A percentile compares a stretch with the other conserved stretches of the same genome.
phyloP scores from a whole-genome alignment of 2,329 filamentous ascomycete genomes.

The Aurifilum marmelostoma region DNA sequence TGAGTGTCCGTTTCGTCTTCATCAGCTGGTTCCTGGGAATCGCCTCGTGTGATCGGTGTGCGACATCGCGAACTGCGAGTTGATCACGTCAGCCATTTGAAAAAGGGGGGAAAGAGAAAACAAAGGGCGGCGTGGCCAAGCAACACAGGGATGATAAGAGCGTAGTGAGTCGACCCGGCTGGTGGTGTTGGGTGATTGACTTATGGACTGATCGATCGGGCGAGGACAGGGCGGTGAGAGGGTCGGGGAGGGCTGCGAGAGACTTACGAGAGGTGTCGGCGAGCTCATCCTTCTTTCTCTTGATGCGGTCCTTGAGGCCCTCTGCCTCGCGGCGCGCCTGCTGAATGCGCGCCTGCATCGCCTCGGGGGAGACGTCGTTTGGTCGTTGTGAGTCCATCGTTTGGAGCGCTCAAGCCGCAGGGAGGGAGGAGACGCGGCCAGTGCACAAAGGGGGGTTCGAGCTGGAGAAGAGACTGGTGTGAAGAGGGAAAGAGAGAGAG shows the following conservation, averaged over 20 bases:
- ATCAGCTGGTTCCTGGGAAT: conserved; percentile 90
- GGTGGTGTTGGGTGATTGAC: neutral
- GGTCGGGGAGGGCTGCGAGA: conserved; percentile 25
- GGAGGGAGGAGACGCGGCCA: conserved; percentile 26
- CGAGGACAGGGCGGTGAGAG: conserved; percentile 13
- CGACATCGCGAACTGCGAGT: conserved; percentile 81
- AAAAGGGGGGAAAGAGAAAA: conserved; percentile 8
- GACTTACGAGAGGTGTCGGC: conserved; percentile 94
- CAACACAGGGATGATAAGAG: conserved; percentile 1
- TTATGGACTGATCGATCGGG: neutral
- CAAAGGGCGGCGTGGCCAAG: conserved; percentile 16
- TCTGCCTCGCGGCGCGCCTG: conserved; percentile 96
- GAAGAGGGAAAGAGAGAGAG: conserved; percentile 7
- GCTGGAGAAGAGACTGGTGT: conserved; percentile 8
- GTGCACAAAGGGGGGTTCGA: conserved; percentile 24
- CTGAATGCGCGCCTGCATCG: conserved; percentile 92
- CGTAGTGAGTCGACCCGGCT: conserved; percentile 11
- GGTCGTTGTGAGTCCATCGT: conserved; percentile 60
- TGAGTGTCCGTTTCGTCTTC: conserved; percentile 95
- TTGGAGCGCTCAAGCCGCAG: conserved; percentile 28
- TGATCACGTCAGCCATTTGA: conserved; percentile 31
- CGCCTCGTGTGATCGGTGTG: conserved; percentile 87
- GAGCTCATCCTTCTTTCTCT: conserved; percentile 99
- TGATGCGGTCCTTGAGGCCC: conserved; percentile 97
- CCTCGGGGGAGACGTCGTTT: conserved; percentile 69